These are phyloP conservation scores for Beauveria sp. DNA, from an alignment of 2,329 filamentous ascomycete species.

Conservation along the genomic window DNA sequence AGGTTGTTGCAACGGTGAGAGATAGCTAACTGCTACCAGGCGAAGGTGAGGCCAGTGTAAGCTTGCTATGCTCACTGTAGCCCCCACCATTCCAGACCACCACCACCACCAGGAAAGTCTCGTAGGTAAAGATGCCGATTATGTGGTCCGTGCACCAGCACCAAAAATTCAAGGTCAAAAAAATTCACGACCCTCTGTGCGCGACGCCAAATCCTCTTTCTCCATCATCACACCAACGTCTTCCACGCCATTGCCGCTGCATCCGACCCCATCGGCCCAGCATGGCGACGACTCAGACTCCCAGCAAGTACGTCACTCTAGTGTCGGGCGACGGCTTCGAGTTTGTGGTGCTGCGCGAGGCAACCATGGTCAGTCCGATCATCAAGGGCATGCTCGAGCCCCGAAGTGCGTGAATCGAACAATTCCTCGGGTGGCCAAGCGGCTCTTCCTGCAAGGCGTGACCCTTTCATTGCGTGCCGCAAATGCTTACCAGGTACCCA, in stretches of 20 bases:
- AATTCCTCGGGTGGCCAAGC: slow-evolving; percentile 18
- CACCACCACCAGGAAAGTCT: no score
- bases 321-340: slow-evolving; percentile 70
- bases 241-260: slow-evolving; percentile 10
- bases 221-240: slow-evolving; percentile 3
- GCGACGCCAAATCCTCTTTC: neutral
- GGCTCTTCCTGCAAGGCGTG: neutral
- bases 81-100: no score
- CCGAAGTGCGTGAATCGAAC: slow-evolving; percentile 39
- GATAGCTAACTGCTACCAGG: no score
- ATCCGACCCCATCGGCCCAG: slow-evolving; percentile 3
- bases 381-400: slow-evolving; percentile 71
- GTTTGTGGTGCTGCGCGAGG: slow-evolving; percentile 66
- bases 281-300: slow-evolving; percentile 14
- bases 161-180: slow-evolving; percentile 1
- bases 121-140: no score
- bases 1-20: no score
- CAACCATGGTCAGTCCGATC: slow-evolving; percentile 60
- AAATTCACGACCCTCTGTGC: neutral
- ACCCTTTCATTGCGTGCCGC: slow-evolving; percentile 12
- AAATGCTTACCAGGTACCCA: slow-evolving; percentile 8
- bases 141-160: slow-evolving; percentile 1
- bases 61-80: no score
- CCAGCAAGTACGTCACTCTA: slow-evolving; percentile 67
- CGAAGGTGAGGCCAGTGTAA: no score